These are phyloP conservation scores for Excoecaria agallocha DNA, from an alignment of 345 rosid species.

Conservation along the genomic window DNA sequence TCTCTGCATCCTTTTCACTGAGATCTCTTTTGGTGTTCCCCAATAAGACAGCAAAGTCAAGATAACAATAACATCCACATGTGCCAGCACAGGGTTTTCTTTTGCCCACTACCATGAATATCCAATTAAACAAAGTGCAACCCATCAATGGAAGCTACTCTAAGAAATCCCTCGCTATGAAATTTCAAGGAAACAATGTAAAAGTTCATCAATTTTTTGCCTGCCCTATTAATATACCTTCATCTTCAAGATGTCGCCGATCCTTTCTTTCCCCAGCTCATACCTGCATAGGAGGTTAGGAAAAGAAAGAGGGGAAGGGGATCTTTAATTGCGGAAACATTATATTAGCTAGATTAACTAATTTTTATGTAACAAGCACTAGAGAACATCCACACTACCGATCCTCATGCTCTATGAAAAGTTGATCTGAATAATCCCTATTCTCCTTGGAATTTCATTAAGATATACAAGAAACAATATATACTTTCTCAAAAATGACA, in stretches of 20 bases:
- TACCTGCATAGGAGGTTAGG: slow-evolving; percentile 14
- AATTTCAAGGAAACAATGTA: not conserved
- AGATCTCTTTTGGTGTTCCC: slow-evolving; percentile 25
- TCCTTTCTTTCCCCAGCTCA: slow-evolving; percentile 5
- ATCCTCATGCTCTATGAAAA: slow-evolving; percentile 27
- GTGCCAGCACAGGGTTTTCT: not conserved
- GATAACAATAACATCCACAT: not conserved
- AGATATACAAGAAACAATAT: slow-evolving; percentile 42
- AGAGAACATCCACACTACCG: slow-evolving; percentile 28
- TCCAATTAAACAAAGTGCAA: not conserved
- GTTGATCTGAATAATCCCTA: slow-evolving; percentile 29
- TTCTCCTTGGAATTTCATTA: slow-evolving; percentile 37
- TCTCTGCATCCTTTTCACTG: slow-evolving; percentile 25
- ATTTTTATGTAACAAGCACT: slow-evolving; percentile 27
- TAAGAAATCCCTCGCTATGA: not conserved
- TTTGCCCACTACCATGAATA: not conserved
- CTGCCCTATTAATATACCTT: not conserved
- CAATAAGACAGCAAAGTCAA: slow-evolving; percentile 16
- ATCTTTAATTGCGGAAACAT: not conserved
- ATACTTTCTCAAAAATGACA: slow-evolving; percentile 40
- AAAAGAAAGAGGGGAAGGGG: not conserved
- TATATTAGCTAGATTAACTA: slow-evolving; percentile 28
- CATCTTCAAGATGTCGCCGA: slow-evolving; percentile 7
- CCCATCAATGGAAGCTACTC: slow-evolving; percentile 13
- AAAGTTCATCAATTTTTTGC: not conserved